Conservation (phyloP, 441 rosid species). For the Kokia cookei region DNA sequence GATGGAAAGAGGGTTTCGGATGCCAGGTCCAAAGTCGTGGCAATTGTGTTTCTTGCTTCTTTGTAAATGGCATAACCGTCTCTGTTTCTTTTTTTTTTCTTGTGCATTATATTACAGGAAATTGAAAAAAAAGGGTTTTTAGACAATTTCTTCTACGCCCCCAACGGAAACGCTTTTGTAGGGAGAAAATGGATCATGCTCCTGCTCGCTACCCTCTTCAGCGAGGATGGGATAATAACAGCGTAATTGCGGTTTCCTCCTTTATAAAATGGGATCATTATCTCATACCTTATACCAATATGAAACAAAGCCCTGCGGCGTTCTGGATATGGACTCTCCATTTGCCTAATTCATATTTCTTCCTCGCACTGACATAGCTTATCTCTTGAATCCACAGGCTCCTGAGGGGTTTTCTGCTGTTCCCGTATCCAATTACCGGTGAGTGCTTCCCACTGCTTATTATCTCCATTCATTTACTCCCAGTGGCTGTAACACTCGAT, state of each 20-base stretch:
- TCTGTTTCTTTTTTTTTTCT: slow-evolving; percentile 39
- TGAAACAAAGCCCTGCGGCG: slow-evolving; percentile 69
- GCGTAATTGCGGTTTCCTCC: slow-evolving; percentile 99
- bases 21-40: slow-evolving; percentile 21
- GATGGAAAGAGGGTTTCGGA: slow-evolving; percentile 27
- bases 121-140: background rate
- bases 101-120: slow-evolving; percentile 58
- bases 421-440: slow-evolving; percentile 76
- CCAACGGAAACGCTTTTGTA: slow-evolving; percentile 1
- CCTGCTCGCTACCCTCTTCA: slow-evolving; percentile 79
- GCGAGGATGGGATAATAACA: slow-evolving; percentile 99
- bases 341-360: slow-evolving; percentile 90
- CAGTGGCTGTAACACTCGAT: background rate
- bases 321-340: slow-evolving; percentile 85
- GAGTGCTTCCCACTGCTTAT: slow-evolving; percentile 34
- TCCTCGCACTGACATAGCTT: slow-evolving; percentile 76
- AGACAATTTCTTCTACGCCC: slow-evolving; percentile 23
- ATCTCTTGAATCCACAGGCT: slow-evolving; percentile 99
- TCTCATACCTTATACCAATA: slow-evolving; percentile 51
- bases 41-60: slow-evolving; percentile 19
- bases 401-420: slow-evolving; percentile 73
- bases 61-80: slow-evolving; percentile 42
- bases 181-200: slow-evolving; percentile 49
- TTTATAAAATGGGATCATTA: slow-evolving; percentile 75
- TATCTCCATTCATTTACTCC: slow-evolving; percentile 7